These are phyloP conservation scores for Blastomyces silverae DNA, from an alignment of 2,329 filamentous ascomycete genomes.

Conservation along the genomic window DNA sequence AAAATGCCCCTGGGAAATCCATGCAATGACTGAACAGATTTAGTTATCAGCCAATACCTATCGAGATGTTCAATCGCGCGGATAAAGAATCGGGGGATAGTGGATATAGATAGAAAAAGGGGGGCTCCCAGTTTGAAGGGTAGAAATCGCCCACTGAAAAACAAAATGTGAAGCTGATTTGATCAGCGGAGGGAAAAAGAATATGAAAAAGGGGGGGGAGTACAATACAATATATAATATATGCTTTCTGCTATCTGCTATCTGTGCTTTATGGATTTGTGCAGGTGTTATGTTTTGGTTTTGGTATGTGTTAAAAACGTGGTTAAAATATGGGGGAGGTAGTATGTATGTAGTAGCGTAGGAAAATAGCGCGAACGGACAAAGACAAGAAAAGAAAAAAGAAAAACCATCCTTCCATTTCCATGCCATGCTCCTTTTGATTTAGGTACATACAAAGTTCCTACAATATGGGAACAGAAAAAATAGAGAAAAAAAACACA, in stretches of 20 bases:
- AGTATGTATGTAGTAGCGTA: background rate
- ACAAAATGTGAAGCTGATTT: background rate
- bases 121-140: background rate
- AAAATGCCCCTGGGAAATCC: background rate
- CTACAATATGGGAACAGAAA: background rate
- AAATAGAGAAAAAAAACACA: background rate
- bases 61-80: too few relatives aligned
- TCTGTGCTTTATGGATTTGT: background rate
- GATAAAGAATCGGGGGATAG: too few relatives aligned
- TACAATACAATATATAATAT: conserved; percentile 2
- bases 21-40: background rate
- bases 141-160: too few relatives aligned
- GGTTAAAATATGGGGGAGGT: too few relatives aligned
- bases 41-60: too few relatives aligned
- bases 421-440: background rate
- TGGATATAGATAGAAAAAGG: background rate
- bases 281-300: background rate
- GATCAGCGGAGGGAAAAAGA: too few relatives aligned
- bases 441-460: conserved; percentile 1
- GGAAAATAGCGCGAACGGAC: too few relatives aligned
- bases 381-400: background rate
- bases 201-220: background rate
- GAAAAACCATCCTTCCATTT: background rate
- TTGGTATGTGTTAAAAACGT: background rate
- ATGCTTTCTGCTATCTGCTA: background rate